Base-by-base conservation (phyloP, 768 basidiomycete genomes). In the Epithele typhae region DNA sequence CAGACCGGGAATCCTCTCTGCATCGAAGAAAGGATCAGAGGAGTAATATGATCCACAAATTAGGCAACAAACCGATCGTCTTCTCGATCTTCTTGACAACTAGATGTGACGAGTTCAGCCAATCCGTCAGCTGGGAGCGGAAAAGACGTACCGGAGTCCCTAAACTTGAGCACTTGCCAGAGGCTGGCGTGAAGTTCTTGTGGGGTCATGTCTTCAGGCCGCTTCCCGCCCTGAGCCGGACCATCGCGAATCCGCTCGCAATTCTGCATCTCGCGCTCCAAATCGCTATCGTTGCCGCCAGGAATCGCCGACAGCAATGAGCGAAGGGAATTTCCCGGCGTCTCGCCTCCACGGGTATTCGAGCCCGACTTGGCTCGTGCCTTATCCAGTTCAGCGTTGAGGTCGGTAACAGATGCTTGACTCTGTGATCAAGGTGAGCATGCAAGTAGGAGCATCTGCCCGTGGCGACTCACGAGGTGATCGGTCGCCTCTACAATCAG, bases 1-100 rank as follows among this genome's bases (percentile, higher is more conserved):
- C 8, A 94, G 69, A 1, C 92, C 91, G 0, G 92, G 92, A 40
- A 93, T 91, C 65, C 81, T 87, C 67, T 94, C 89, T 77, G 56
- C 51, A 38, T n/a, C n/a, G n/a, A n/a, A n/a, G n/a, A n/a, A n/a
- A n/a, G n/a, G n/a, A n/a, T n/a, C n/a, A n/a, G n/a, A n/a, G n/a
- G n/a, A 50, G 21, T 5, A 32, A 41, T 15, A 11, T 12, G 17
- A 24, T 32, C 15, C 9, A 15, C 30, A 32, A 15, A 32, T 32
- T 9, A 9, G 30, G 30, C 9, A 32, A 15, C 30, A 32, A 39
- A 79, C 81, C 82, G 42, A 90, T 87, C 0, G 79, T 86, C 48
- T 73, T 78, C 57, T 78, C 75, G 38, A 95, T 88, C 64, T 81
- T 84, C 75, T 92, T 93, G 58, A 81, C 75, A 23, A 87, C 79